phyloP scores from a whole-genome alignment of 2,329 filamentous ascomycete genomes.

The Aspergillus puulaauensis region DNA sequence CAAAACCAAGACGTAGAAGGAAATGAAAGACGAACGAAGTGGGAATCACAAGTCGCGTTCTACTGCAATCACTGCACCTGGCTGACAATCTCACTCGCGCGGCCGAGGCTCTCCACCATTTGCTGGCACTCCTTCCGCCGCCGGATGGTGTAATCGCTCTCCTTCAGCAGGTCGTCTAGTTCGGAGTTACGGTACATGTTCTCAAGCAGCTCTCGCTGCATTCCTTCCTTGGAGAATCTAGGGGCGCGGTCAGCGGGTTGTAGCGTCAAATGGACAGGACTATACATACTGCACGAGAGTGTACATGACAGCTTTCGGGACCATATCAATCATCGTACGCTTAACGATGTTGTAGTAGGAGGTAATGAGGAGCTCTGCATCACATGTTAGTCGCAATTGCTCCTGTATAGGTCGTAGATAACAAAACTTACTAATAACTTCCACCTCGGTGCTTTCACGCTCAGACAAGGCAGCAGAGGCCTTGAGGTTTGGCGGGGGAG shows the following conservation, averaged over 20 bases:
- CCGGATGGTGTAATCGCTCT: conserved; percentile 94
- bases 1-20: conserved; percentile 13
- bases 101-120: conserved; percentile 91
- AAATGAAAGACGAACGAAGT: conserved; percentile 10
- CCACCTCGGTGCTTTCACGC: conserved; percentile 91
- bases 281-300: conserved; percentile 83
- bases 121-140: conserved; percentile 97
- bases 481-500: conserved; percentile 88
- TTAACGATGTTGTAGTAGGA: conserved; percentile 99
- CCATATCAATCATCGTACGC: conserved; percentile 99
- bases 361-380: conserved; percentile 81
- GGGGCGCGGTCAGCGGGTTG: conserved; percentile 12
- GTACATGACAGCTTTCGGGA: conserved; percentile 98
- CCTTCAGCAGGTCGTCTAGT: conserved; percentile 91
- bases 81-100: conserved; percentile 95
- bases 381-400: conserved; percentile 18
- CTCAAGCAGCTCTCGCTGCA: conserved; percentile 95
- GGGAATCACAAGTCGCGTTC: conserved; percentile 20
- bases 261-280: background rate
- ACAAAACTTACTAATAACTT: conserved; percentile 85
- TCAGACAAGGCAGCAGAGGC: conserved; percentile 91
- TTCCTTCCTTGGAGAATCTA: conserved; percentile 94
- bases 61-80: conserved; percentile 55
- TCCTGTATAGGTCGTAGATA: background rate
- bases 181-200: conserved; percentile 94